phyloP scores from a whole-genome alignment of 257 asterid species.

The Penstemon newberryi region DNA sequence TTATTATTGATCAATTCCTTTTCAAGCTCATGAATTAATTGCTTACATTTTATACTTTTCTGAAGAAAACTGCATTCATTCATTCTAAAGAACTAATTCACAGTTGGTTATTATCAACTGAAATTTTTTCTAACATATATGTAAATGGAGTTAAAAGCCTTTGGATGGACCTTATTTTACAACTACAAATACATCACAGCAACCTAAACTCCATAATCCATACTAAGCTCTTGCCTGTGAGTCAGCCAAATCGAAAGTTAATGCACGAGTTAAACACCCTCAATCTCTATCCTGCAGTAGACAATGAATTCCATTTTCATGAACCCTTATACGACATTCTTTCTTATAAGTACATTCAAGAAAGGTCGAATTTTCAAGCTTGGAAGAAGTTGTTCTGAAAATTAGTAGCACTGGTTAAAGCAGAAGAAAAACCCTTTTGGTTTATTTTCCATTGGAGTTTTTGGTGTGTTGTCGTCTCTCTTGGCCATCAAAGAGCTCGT shows the following conservation, averaged over 20 bases:
- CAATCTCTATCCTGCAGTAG: no score
- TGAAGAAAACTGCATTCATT: background rate
- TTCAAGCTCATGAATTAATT: no score
- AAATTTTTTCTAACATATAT: background rate
- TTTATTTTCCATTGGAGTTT: conserved; percentile 48
- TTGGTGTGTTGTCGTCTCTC: conserved; percentile 59
- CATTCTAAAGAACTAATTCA: background rate
- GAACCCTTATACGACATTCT: background rate
- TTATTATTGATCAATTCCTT: no score
- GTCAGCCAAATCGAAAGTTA: no score
- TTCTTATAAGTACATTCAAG: background rate
- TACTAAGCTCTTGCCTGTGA: no score
- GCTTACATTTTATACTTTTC: no score
- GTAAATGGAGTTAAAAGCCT: conserved; percentile 20
- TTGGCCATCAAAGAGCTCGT: conserved; percentile 83
- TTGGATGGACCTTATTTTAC: conserved; percentile 27
- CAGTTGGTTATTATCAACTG: background rate
- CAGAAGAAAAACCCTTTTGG: conserved; percentile 66
- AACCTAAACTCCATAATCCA: conserved; percentile 9
- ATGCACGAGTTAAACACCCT: background rate
- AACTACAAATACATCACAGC: conserved; percentile 24
- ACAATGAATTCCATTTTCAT: no score
- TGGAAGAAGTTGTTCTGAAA: background rate
- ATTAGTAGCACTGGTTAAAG: conserved; percentile 53
- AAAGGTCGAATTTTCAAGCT: background rate